Percentiles rank a stretch among this genome's conserved stretches.
Evolutionary conservation across 139 green algal genomes (phyloP).

Genomic region (Haematococcus sp.): DNA sequence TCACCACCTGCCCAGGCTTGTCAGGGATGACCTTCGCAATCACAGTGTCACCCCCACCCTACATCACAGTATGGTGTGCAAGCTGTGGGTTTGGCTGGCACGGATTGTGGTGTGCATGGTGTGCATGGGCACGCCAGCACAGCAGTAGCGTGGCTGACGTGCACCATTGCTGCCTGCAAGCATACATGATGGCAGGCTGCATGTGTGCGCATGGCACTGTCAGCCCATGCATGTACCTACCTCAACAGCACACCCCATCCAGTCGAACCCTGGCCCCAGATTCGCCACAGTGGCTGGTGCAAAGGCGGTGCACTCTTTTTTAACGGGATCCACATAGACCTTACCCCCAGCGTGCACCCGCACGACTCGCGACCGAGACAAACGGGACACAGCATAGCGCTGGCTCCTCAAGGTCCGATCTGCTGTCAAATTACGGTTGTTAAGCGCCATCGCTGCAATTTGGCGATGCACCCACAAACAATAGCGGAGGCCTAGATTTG

Average conservation of each 20-base stretch:
- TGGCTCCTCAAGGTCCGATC: too few relatives aligned
- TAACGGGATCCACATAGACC: constrained; percentile 16
- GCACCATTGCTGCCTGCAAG: background rate
- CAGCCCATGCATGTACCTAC: constrained; percentile 33
- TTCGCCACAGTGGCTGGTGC: constrained; percentile 96
- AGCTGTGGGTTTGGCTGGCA: background rate
- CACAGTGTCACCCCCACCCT: constrained; percentile 90
- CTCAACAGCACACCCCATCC: constrained; percentile 94
- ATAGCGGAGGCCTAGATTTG: too few relatives aligned
- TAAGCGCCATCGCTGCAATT: too few relatives aligned
- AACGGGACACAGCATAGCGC: too few relatives aligned
- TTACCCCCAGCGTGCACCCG: background rate
- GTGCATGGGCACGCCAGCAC: background rate
- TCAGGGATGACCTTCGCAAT: constrained; percentile 63
- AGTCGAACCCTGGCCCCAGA: constrained; percentile 96
- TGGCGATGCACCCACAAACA: too few relatives aligned
- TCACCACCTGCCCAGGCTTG: constrained; percentile 74
- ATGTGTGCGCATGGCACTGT: background rate
- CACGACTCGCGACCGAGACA: background rate
- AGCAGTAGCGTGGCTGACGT: background rate
- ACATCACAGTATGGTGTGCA: constrained; percentile 8
- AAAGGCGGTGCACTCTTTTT: constrained; percentile 69
- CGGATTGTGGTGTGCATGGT: background rate
- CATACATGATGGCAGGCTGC: background rate
- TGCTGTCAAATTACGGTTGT: too few relatives aligned